Percentiles rank a stretch among this genome's conserved stretches.
Evolutionary conservation across 164 flowering plant genomes (phyloP).

Genomic region (Vitis amurensis): DNA sequence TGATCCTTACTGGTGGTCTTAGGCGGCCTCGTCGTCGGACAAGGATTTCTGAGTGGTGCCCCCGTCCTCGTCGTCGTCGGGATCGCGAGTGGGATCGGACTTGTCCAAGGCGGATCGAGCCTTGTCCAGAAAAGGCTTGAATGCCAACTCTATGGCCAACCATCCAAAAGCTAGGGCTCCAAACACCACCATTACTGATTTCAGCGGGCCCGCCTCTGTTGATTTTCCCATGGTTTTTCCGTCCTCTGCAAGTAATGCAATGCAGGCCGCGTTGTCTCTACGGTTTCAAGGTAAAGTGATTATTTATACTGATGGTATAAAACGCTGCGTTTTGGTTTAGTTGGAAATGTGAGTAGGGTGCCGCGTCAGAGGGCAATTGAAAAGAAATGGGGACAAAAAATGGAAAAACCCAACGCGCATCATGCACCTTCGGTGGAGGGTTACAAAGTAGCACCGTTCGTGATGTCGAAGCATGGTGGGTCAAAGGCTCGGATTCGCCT

Average conservation of each 20-base stretch:
- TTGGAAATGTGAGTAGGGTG: background rate
- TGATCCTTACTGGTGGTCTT: background rate
- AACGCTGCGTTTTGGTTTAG: too few species aligned
- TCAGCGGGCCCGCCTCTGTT: constrained; percentile 25
- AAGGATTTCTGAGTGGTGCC: background rate
- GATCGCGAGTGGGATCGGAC: constrained; percentile 66
- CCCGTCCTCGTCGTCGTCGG: constrained; percentile 43
- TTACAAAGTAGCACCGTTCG: too few species aligned
- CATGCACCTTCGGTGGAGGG: too few species aligned
- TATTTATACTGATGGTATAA: too few species aligned
- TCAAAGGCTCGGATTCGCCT: too few species aligned
- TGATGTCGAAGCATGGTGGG: too few species aligned
- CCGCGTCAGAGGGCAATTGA: too few species aligned
- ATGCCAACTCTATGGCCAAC: constrained; percentile 69
- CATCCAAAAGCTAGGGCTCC: constrained; percentile 74
- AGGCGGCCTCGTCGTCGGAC: background rate
- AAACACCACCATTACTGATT: constrained; percentile 50
- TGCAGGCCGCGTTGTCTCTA: background rate
- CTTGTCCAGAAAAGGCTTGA: constrained; percentile 72
- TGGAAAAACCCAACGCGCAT: too few species aligned
- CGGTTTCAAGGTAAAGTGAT: background rate
- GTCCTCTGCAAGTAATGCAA: background rate
- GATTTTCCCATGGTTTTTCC: constrained; percentile 22
- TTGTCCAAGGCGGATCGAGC: constrained; percentile 59
- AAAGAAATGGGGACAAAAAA: too few species aligned